These are phyloP conservation scores for Kurtzmaniella fragi DNA, from an alignment of 805 yeast species.

Conservation along the genomic window DNA sequence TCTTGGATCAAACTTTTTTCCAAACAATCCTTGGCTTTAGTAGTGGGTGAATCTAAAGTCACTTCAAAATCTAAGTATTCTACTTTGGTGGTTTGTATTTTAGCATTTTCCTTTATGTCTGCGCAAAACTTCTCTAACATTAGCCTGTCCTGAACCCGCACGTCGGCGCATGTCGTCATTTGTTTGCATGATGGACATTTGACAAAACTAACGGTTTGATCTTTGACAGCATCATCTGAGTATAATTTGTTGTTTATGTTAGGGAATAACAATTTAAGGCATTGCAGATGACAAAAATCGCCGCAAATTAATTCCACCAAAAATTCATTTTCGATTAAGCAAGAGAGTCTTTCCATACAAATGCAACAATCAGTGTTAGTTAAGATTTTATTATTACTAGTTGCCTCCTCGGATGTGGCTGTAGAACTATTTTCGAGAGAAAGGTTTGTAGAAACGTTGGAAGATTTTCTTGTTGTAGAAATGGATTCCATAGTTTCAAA, in stretches of 20 bases:
- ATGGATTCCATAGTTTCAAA: no score
- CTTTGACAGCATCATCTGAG: constrained; percentile 8
- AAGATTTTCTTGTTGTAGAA: no score
- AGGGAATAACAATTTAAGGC: constrained; percentile 7
- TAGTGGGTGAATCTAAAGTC: constrained; percentile 5
- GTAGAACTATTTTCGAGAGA: no score
- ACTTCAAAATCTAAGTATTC: constrained; percentile 3
- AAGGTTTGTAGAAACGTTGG: no score
- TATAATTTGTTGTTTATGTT: no score
- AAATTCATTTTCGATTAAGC: no score
- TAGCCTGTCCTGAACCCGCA: constrained; percentile 5
- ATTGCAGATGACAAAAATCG: constrained; percentile 22
- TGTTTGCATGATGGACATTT: constrained; percentile 11
- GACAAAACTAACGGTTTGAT: constrained; percentile 8
- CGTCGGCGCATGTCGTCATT: constrained; percentile 10
- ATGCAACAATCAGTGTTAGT: no score
- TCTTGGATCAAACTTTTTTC: no score
- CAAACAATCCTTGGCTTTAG: not conserved
- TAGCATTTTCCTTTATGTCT: no score
- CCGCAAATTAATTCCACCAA: constrained; percentile 13
- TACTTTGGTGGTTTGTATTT: not conserved
- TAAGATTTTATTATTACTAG: no score
- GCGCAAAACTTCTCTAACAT: not conserved
- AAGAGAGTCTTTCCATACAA: no score
- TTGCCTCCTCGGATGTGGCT: no score